Percentiles rank a stretch among this genome's conserved stretches.
Conservation (phyloP, 1,139 yeast genomes). For the Kazachstania sp. region DNA sequence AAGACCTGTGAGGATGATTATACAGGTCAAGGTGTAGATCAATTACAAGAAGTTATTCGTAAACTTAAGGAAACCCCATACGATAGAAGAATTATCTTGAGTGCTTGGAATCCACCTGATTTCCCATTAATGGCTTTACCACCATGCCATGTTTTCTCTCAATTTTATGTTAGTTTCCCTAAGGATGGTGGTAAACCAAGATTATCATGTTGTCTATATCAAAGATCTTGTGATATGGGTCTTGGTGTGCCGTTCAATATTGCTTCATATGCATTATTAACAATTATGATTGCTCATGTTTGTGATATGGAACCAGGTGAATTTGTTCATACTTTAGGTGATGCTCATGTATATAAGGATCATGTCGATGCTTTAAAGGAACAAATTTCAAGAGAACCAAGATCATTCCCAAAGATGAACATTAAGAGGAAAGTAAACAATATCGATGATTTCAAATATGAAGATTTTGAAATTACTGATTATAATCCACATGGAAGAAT, state of each 20-base stretch:
- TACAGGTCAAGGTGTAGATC: constrained; percentile 83
- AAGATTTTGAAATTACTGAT: constrained; percentile 72
- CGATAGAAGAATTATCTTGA: constrained; percentile 85
- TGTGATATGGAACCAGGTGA: constrained; percentile 94
- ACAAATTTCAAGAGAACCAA: constrained; percentile 69
- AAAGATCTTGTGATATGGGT: constrained; percentile 99
- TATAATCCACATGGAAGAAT: constrained; percentile 79
- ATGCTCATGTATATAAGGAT: constrained; percentile 87
- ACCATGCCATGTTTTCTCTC: constrained; percentile 96
- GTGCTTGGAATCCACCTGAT: constrained; percentile 99
- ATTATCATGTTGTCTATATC: constrained; percentile 82
- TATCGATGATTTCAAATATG: constrained; percentile 82
- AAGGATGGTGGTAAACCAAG: constrained; percentile 45
- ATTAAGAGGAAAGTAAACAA: constrained; percentile 58
- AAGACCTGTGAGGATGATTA: constrained; percentile 80
- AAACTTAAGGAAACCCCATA: constrained; percentile 82
- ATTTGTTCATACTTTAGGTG: constrained; percentile 91
- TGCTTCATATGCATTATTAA: constrained; percentile 87
- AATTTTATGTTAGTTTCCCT: constrained; percentile 84
- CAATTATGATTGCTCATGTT: constrained; percentile 91
- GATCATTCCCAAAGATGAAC: constrained; percentile 65
- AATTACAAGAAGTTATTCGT: constrained; percentile 68
- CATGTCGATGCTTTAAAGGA: constrained; percentile 84
- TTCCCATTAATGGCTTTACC: constrained; percentile 92
- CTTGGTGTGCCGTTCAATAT: constrained; percentile 97